phyloP scores from a whole-genome alignment of 1,284 basidiomycete species.

The Trametes pubescens region DNA sequence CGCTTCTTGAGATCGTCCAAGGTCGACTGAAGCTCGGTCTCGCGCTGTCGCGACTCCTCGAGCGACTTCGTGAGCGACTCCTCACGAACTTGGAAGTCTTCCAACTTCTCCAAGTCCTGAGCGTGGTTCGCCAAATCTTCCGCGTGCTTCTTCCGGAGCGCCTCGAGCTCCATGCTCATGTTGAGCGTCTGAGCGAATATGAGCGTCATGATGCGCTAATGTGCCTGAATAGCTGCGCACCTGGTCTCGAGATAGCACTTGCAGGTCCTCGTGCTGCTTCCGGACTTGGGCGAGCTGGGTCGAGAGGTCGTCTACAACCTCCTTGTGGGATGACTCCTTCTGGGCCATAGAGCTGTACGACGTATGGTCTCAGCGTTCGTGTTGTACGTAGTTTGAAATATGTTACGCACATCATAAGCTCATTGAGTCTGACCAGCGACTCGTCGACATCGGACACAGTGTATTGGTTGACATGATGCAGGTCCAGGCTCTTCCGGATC shows the following conservation, averaged over 20 bases:
- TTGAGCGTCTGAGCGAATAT: conserved; percentile 66
- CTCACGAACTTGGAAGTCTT: conserved; percentile 65
- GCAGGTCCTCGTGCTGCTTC: conserved; percentile 82
- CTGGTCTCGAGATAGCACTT: conserved; percentile 82
- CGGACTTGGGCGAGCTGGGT: conserved; percentile 72
- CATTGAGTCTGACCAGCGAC: conserved; percentile 78
- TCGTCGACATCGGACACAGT: conserved; percentile 64
- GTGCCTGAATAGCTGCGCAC: conserved; percentile 46
- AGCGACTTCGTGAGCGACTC: conserved; percentile 58
- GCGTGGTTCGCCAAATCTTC: conserved; percentile 52
- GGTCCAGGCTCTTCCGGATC: conserved; percentile 69
- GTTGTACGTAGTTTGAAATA: conserved; percentile 21
- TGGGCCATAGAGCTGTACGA: conserved; percentile 86
- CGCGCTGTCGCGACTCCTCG: conserved; percentile 51
- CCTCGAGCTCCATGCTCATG: conserved; percentile 86
- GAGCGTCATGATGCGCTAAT: neutral
- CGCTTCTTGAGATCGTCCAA: conserved; percentile 64
- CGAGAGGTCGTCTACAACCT: conserved; percentile 76
- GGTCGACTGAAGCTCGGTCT: conserved; percentile 35
- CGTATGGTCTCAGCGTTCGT: conserved; percentile 4
- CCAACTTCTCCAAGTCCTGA: conserved; percentile 46
- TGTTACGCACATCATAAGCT: conserved; percentile 80
- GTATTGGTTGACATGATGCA: conserved; percentile 46
- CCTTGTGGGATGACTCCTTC: conserved; percentile 88
- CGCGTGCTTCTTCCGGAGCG: conserved; percentile 69